These are phyloP conservation scores for Diaporthe ilicicola DNA, from an alignment of 2,329 filamentous ascomycete genomes.

Conservation along the genomic window DNA sequence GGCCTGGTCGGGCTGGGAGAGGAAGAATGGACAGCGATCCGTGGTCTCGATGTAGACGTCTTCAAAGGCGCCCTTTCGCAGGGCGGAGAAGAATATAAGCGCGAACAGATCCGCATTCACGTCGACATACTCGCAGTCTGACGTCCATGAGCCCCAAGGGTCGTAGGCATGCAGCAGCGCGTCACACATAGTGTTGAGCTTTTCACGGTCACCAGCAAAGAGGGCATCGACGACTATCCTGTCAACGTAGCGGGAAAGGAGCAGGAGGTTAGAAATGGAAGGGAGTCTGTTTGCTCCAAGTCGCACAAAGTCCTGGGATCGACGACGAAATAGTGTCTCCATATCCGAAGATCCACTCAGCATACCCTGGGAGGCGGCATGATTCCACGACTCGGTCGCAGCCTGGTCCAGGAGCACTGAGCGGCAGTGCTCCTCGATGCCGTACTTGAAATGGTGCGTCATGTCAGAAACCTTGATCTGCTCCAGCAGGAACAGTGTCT, in stretches of 20 bases:
- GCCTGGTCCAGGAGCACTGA: conserved; percentile 41
- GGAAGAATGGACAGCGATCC: conserved; percentile 68
- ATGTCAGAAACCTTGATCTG: conserved; percentile 41
- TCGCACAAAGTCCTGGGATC: conserved; percentile 39
- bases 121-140: conserved; percentile 45
- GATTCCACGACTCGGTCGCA: conserved; percentile 39
- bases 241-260: conserved; percentile 39
- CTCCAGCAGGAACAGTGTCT: conserved; percentile 43
- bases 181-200: conserved; percentile 47
- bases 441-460: conserved; percentile 37
- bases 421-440: conserved; percentile 41
- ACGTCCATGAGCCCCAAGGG: conserved; percentile 34
- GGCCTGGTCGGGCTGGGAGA: conserved; percentile 68
- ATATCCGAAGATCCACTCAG: conserved; percentile 40
- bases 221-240: conserved; percentile 41
- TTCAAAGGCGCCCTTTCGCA: conserved; percentile 64
- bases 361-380: conserved; percentile 39
- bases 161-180: conserved; percentile 47
- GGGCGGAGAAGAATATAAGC: conserved; percentile 65
- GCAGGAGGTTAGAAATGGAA: conserved; percentile 37
- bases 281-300: conserved; percentile 39
- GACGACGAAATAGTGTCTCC: conserved; percentile 39
- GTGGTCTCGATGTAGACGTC: conserved; percentile 71
- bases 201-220: conserved; percentile 41
- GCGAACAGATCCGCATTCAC: conserved; percentile 62